Evolutionary conservation across 169 alveolate species (phyloP), one percentile per base, ranked within the genome.

Genomic region (Plasmodium gaboni): DNA sequence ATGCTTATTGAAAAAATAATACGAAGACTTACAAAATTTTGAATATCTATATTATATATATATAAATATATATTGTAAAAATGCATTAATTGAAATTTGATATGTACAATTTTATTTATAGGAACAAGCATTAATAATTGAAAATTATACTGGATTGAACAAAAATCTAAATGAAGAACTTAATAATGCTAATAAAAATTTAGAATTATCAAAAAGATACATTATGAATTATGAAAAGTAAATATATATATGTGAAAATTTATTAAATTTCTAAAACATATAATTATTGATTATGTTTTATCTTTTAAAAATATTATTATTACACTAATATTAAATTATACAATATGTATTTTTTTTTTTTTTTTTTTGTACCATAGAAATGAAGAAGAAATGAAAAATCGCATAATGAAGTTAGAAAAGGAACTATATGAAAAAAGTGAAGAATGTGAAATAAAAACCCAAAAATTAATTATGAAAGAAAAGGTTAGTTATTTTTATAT

Each of bases 51-150:
- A 59, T 19, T 64, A 64, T 69, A 46, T 15, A 67, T 32, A 13
- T 42, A 65, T 64, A 48, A 10, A 64, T 78, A 42, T 17, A 57
- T 59, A 64, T 48, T 51, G 64, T 13, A 67, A 13, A 50, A 26
- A 55, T 53, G 89, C 32, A 78, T 12, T n/a, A 13, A 8, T 4
- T 32, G 44, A 32, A 32, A 3, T 32, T 32, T 32, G 44, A 32
- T 32, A 7, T 32, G 28, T 64, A 64, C 42, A 32, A 19, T 55
- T 53, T 24, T 78, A 59, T 78, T 15, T 78, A n/a, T 70, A 78
- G 89, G 92, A 83, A 83, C 91, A 83, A 83, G 85, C 91, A 32
- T 57, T 83, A 70, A 83, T 83, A 67, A 83, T 83, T 55, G 91
- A 83, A 53, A 83, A 83, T 60, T 69, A 67, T 65, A 83, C 86